These are phyloP conservation scores for Myriosclerotinia scirpicola DNA, from an alignment of 2,329 filamentous ascomycete species.

Conservation along the genomic window DNA sequence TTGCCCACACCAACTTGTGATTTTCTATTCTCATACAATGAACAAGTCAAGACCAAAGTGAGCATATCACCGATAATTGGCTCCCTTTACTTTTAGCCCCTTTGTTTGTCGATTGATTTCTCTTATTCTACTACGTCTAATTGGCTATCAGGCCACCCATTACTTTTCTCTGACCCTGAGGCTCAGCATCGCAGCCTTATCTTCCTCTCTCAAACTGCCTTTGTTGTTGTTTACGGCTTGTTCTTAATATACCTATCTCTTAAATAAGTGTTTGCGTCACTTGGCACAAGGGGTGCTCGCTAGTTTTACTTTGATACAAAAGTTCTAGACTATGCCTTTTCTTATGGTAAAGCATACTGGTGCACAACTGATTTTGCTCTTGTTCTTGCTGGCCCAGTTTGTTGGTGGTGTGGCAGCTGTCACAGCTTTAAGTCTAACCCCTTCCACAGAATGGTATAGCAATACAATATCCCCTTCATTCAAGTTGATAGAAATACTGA, in stretches of 20 bases:
- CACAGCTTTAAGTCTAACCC: constrained; percentile 34
- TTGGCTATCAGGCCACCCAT: neutral
- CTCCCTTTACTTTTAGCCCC: neutral
- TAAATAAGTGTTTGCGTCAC: neutral
- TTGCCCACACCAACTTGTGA: neutral
- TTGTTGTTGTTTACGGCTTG: neutral
- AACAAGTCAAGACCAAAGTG: neutral
- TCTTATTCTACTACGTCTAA: neutral
- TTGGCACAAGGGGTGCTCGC: neutral
- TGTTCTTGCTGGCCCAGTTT: neutral
- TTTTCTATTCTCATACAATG: neutral
- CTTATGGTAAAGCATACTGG: neutral
- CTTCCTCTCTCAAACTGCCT: neutral
- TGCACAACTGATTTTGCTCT: neutral
- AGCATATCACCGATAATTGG: neutral
- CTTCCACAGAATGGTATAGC: constrained; percentile 36
- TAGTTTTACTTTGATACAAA: neutral
- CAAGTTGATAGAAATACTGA: neutral
- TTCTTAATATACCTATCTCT: neutral
- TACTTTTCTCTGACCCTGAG: neutral
- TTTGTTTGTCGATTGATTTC: no score
- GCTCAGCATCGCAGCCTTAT: neutral
- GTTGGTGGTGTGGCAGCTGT: constrained; percentile 15
- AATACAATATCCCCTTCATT: no score
- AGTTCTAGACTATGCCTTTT: neutral